These are phyloP conservation scores for Crithidia expoeki DNA, from an alignment of 208 protist species.

Conservation along the genomic window DNA sequence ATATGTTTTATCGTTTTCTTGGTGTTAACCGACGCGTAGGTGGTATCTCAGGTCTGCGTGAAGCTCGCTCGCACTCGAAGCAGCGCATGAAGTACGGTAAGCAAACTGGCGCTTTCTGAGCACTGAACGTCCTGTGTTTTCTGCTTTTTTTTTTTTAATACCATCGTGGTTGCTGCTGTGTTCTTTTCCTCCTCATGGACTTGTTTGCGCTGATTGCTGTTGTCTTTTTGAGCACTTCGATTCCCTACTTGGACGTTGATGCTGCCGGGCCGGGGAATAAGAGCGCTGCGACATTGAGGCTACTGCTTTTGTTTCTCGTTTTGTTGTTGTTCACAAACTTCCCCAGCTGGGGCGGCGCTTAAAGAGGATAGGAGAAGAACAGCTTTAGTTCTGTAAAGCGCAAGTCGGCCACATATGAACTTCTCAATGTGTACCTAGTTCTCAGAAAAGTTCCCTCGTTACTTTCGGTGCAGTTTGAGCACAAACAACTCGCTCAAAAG, in stretches of 20 bases:
- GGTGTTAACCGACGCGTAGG: conserved; percentile 74
- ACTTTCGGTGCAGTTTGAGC: too few species aligned
- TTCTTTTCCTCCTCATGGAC: background rate
- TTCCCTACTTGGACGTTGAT: background rate
- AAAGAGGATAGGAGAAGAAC: background rate
- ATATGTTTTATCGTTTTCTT: conserved; percentile 91
- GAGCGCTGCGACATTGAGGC: too few species aligned
- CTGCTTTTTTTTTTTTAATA: background rate
- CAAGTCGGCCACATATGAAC: too few species aligned
- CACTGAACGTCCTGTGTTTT: background rate
- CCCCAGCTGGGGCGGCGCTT: conserved; percentile 15
- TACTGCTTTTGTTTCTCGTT: background rate
- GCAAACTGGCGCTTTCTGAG: conserved; percentile 58
- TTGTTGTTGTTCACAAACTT: conserved; percentile 22
- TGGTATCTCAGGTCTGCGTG: conserved; percentile 72
- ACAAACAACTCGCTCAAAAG: too few species aligned
- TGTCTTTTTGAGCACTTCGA: background rate
- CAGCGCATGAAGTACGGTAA: conserved; percentile 89
- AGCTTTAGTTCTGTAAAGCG: too few species aligned
- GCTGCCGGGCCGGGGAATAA: background rate
- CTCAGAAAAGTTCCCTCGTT: too few species aligned
- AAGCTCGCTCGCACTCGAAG: conserved; percentile 66
- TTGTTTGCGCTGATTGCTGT: background rate
- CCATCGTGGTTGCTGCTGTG: background rate
- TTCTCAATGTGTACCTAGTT: too few species aligned